Base-by-base conservation (phyloP, 2,329 filamentous ascomycete species). In the Aspergillus intermedius region DNA sequence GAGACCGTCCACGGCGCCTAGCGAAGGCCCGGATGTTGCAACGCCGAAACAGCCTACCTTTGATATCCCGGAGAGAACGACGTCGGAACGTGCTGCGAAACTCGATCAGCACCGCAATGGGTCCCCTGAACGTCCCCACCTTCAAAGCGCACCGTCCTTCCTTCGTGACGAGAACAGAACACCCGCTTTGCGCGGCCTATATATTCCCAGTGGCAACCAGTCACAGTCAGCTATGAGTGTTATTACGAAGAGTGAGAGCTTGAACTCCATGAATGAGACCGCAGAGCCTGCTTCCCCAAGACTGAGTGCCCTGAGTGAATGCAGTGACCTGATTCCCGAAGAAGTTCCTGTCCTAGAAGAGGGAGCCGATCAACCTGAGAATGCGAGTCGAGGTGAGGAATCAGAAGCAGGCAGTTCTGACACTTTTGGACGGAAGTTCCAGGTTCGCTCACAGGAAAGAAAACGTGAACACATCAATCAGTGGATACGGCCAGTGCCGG, bases 291-390 rank as follows among this genome's bases (percentile, higher is more conserved):
- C 58, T 28, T 73, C 70, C 6, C 71, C 71, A 2, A 61, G 71
- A 44, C 57, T 73, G 7, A 74, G 71, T 49, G 64, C 69, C 17
- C 58, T 74, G 1, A 74, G 71, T 44, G 71, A 74, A 55, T 73
- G 71, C 54, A 73, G 70, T 46, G 70, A 73, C 50, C 54, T 73
- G 13, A 61, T 64, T 37, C 60, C 65, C 1, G 58, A 62, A 10
- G 66, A 65, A n/a, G 57, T 57, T 13, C 54, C 51, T 5, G 56
- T 53, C 6, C 49, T 45, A 32, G 54, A 46, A 44, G 48, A 56
- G 21, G 55, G 53, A 2, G 58, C 56, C 39, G 63, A 67, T 43
- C 42, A 57, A 22, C 45, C 65, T 22, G 55, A 66, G 3, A 2
- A 34, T 64, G n/a, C 58, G 57, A 30, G 25, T 12, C 25, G 34